These are phyloP conservation scores for Clavulina sp. DNA, from an alignment of 768 basidiomycete species.

Conservation along the genomic window DNA sequence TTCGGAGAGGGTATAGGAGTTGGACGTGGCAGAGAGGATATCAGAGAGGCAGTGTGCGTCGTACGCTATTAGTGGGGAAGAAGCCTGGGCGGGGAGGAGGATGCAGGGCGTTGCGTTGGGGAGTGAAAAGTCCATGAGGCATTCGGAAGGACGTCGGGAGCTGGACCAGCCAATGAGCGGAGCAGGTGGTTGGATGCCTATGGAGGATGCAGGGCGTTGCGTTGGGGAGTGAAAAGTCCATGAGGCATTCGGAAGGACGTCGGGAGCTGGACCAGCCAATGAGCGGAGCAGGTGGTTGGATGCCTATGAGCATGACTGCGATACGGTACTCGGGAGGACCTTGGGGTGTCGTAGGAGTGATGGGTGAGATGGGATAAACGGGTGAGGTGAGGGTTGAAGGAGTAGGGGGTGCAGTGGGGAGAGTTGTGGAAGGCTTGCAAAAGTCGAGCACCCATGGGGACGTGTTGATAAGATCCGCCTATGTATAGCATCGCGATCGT, in stretches of 20 bases:
- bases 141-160: not conserved
- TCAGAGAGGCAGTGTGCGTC: not conserved
- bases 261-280: not conserved
- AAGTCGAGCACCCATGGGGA: conserved; percentile 1
- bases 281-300: not conserved
- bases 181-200: no score
- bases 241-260: not conserved
- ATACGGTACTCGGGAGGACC: not conserved
- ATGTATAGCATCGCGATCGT: not conserved
- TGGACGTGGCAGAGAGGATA: not conserved
- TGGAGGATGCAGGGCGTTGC: not conserved
- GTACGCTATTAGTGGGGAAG: not conserved
- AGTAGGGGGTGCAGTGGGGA: not conserved
- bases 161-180: not conserved
- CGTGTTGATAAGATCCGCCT: not conserved
- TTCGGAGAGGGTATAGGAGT: not conserved
- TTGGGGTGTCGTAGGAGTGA: not conserved
- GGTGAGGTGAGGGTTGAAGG: no score
- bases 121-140: not conserved
- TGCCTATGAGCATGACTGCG: not conserved
- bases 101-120: not conserved
- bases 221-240: not conserved
- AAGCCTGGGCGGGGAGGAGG: not conserved
- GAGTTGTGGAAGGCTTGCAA: not conserved
- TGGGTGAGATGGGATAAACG: no score